A percentile compares a stretch with the other conserved stretches of the same genome.
Evolutionary conservation across 139 green algal species (phyloP).

Genomic region (Chlamydomonas applanata): DNA sequence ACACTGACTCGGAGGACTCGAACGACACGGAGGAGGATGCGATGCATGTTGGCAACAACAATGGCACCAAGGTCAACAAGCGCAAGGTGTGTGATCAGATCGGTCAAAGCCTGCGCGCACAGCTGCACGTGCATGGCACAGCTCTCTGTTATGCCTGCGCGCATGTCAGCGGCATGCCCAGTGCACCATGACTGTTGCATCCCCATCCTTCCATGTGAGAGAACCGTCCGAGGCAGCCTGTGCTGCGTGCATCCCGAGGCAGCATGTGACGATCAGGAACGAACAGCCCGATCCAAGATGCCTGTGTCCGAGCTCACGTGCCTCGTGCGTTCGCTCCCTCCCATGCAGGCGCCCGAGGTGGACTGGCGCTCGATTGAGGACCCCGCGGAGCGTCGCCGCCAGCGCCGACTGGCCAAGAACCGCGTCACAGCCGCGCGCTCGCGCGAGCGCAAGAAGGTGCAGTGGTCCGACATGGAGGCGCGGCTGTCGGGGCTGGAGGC

Average conservation of each 20-base stretch:
- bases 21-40: conserved; percentile 6
- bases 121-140: too few species aligned
- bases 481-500: conserved; percentile 33
- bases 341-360: conserved; percentile 27
- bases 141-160: too few species aligned
- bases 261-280: too few species aligned
- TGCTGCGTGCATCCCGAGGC: too few species aligned
- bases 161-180: too few species aligned
- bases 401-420: conserved; percentile 67
- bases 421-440: conserved; percentile 58
- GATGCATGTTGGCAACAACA: background rate
- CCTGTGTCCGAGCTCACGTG: too few species aligned
- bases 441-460: conserved; percentile 61
- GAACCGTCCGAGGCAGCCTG: too few species aligned
- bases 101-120: background rate
- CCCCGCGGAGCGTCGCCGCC: conserved; percentile 52
- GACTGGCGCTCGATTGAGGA: conserved; percentile 61
- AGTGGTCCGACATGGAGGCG: conserved; percentile 46
- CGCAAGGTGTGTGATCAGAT: background rate
- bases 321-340: too few species aligned
- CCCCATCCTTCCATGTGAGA: too few species aligned
- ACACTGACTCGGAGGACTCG: conserved; percentile 4
- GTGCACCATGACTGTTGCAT: too few species aligned
- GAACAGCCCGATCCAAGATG: too few species aligned
- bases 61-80: background rate